Base-by-base conservation (phyloP, 78 protist genomes). In the Trichosphaerium sp. region DNA sequence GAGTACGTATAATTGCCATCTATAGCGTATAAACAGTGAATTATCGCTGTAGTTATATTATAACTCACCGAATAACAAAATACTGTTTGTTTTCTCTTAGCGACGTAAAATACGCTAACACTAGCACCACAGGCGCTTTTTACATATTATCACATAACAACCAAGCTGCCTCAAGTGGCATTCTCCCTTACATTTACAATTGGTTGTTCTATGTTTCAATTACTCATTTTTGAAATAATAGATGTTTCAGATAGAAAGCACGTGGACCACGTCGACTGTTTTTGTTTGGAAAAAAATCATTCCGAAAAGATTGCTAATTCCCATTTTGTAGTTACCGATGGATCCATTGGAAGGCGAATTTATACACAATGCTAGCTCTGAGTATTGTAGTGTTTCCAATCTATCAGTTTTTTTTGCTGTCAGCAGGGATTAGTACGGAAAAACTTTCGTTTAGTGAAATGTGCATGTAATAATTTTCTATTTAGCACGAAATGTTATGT, bases 221-320 rank as follows among this genome's bases (percentile, higher is more conserved):
- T 83, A 21, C 77, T 88, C 41, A 83, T 88, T 38, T 83, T 88
- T 44, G 93, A 88, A 65, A 73, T 88, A 10, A 48, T 78, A 51
- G 88, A 73, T 63, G 38, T 88, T 8, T 59, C 76, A 71, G 82
- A 74, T 44, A 34, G 67, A 64, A 71, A 59, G 83, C 69, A 37
- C 32, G 74, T 58, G 40, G 40, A 11, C 8, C 47, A 34, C 5
- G 8, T 44, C 5, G 21, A 5, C 34, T 21, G 47, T 43, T 43
- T 64, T 48, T 49, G 5, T 18, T 37, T 12, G 15, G 38, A 64
- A 15, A 48, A 49, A 47, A 41, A 64, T 18, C 40, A 12, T 48
- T 26, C 15, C 14, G 35, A 12, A 12, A 68, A 55, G 18, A 21
- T 41, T 15, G 25, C 18, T 14, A 4, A 4, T 31, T 37, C 26